Evolutionary conservation across 345 rosid species (phyloP).

Genomic region (Orychophragmus violaceus): DNA sequence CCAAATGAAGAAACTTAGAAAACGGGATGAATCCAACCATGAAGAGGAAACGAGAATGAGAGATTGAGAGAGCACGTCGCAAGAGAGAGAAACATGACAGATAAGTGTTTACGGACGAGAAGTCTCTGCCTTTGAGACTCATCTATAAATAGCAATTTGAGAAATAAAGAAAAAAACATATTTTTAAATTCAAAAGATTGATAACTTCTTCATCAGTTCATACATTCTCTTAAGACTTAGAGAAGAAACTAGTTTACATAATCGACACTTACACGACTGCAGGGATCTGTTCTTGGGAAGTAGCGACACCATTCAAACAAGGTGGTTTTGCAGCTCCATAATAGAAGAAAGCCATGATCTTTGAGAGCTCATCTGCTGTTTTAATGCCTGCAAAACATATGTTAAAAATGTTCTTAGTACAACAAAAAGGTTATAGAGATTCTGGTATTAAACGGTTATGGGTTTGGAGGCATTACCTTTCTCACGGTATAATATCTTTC

Average conservation of each 20-base stretch:
- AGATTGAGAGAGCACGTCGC: conserved; percentile 27
- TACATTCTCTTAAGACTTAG: neutral
- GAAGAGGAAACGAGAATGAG: conserved; percentile 21
- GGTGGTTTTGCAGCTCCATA: conserved; percentile 84
- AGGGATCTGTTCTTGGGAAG: conserved; percentile 55
- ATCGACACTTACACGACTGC: conserved; percentile 27
- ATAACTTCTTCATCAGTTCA: neutral
- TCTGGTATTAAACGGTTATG: neutral
- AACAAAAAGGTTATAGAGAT: neutral
- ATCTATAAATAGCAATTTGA: conserved; percentile 23
- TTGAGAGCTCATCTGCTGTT: conserved; percentile 70
- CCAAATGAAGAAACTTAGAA: conserved; percentile 11
- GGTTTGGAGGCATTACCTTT: conserved; percentile 39
- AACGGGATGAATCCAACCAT: conserved; percentile 4
- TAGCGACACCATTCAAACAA: conserved; percentile 34
- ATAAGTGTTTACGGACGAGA: conserved; percentile 27
- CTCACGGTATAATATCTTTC: conserved; percentile 78
- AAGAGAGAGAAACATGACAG: conserved; percentile 24
- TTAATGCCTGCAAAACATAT: conserved; percentile 39
- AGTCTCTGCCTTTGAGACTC: conserved; percentile 9
- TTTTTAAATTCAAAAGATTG: conserved; percentile 7
- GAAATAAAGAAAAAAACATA: neutral
- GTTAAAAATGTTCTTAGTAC: neutral
- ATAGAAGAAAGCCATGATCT: conserved; percentile 84
- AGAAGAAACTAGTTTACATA: conserved; percentile 6